phyloP scores from a whole-genome alignment of 164 flowering plant genomes.

The Tinospora cordifolia region DNA sequence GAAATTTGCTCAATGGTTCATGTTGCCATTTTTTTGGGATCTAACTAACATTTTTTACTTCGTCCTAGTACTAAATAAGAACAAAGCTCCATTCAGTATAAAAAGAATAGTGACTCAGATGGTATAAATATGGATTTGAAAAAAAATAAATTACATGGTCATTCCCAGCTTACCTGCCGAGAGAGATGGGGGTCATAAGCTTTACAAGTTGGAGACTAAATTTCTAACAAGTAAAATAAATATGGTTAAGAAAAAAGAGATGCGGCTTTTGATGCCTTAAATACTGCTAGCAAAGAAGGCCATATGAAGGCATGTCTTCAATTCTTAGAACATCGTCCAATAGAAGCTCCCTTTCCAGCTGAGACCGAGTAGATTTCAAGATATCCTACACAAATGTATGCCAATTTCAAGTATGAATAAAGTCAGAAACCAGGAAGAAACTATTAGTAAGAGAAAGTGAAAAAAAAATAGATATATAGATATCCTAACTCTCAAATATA shows the following conservation, averaged over 20 bases:
- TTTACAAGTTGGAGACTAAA: neutral
- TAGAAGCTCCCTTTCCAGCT: slow-evolving; percentile 68
- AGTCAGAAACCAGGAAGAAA: slow-evolving; percentile 3
- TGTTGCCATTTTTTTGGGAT: too few species aligned
- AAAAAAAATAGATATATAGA: neutral
- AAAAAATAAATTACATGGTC: neutral
- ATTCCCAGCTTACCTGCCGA: neutral
- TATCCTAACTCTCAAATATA: neutral
- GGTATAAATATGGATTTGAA: neutral
- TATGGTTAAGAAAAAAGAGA: neutral
- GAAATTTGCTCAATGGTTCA: too few species aligned
- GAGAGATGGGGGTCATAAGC: neutral
- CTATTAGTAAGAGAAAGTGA: neutral
- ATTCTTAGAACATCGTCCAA: slow-evolving; percentile 61
- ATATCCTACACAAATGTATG: slow-evolving; percentile 38
- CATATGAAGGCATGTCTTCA: slow-evolving; percentile 82
- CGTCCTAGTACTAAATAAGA: too few species aligned
- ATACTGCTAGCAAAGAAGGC: slow-evolving; percentile 40
- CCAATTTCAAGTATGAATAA: neutral
- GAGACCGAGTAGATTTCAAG: slow-evolving; percentile 54
- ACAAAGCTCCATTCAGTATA: neutral
- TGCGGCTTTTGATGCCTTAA: neutral
- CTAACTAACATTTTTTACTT: too few species aligned
- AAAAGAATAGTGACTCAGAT: neutral
- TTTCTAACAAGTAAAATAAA: neutral